Evolutionary conservation across 2,329 filamentous ascomycete genomes (phyloP).

Genomic region (Calonectria crousiana): DNA sequence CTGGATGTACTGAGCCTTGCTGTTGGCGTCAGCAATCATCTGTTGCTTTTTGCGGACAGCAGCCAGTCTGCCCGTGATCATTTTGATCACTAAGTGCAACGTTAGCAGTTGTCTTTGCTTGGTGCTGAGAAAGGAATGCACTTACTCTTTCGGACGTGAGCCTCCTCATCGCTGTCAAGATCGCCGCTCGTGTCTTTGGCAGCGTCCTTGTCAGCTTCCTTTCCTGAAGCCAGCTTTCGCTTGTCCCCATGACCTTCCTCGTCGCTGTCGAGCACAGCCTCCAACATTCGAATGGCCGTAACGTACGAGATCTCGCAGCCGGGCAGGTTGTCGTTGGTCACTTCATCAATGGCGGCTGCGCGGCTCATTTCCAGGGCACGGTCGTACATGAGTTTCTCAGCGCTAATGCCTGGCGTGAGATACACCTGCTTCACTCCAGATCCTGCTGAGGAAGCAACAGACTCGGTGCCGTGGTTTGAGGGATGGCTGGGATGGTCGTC

Average conservation of each 20-base stretch:
- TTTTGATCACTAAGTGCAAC: conserved; percentile 65
- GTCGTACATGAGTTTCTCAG: conserved; percentile 98
- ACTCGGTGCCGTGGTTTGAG: conserved; percentile 76
- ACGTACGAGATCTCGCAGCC: conserved; percentile 94
- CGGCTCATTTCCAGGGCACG: conserved; percentile 97
- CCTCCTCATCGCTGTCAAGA: conserved; percentile 77
- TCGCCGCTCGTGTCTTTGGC: conserved; percentile 54
- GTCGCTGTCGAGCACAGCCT: conserved; percentile 91
- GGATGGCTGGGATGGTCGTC: conserved; percentile 89
- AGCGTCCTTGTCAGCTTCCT: conserved; percentile 56
- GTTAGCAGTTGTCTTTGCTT: conserved; percentile 43
- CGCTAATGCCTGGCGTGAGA: conserved; percentile 89
- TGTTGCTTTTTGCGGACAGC: conserved; percentile 71
- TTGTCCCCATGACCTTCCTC: conserved; percentile 61
- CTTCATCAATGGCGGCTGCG: conserved; percentile 93
- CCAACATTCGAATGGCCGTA: conserved; percentile 93
- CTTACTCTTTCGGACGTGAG: conserved; percentile 80
- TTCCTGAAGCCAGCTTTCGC: conserved; percentile 51
- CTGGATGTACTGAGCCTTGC: conserved; percentile 59
- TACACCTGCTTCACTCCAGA: conserved; percentile 82
- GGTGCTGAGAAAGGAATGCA: conserved; percentile 6
- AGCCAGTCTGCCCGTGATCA: conserved; percentile 69
- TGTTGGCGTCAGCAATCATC: conserved; percentile 69
- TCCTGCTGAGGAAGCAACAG: conserved; percentile 67
- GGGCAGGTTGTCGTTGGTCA: conserved; percentile 87